phyloP scores from a whole-genome alignment of 495 filamentous ascomycete species.

The Pyronema domesticum region DNA sequence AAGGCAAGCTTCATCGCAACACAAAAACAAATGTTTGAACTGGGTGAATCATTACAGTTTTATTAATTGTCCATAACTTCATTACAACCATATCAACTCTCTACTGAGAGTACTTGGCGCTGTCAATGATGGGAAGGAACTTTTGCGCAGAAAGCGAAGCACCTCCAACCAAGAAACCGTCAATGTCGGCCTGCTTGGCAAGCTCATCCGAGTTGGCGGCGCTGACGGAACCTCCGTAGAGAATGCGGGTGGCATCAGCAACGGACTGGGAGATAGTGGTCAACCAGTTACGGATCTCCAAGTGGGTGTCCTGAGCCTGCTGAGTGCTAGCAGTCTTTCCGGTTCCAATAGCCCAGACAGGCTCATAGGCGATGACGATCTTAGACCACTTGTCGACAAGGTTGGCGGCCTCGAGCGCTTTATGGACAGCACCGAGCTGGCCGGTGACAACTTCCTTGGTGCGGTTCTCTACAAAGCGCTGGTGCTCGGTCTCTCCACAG shows the following conservation, averaged over 20 bases:
- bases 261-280: slow-evolving; percentile 43
- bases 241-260: slow-evolving; percentile 42
- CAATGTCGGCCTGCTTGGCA: slow-evolving; percentile 79
- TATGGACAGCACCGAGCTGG: slow-evolving; percentile 47
- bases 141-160: slow-evolving; percentile 44
- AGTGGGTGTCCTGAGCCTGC: slow-evolving; percentile 88
- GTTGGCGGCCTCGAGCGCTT: slow-evolving; percentile 27
- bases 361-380: slow-evolving; percentile 95
- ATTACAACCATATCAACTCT: too few relatives aligned
- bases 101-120: too few relatives aligned
- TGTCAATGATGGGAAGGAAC: too few relatives aligned
- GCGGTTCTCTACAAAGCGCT: slow-evolving; percentile 59
- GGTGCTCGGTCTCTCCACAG: slow-evolving; percentile 84
- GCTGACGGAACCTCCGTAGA: slow-evolving; percentile 91
- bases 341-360: slow-evolving; percentile 97
- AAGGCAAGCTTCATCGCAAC: too few relatives aligned
- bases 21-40: too few relatives aligned
- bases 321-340: slow-evolving; percentile 88
- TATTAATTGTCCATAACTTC: too few relatives aligned
- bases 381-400: slow-evolving; percentile 70
- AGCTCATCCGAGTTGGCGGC: slow-evolving; percentile 97
- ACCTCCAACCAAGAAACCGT: slow-evolving; percentile 95
- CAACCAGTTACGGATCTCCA: slow-evolving; percentile 80
- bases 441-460: slow-evolving; percentile 79
- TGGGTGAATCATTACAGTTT: too few relatives aligned